Percentiles rank a stretch among this genome's conserved stretches.
phyloP scores from a whole-genome alignment of 139 green algal genomes.

The Coelastrella sp. region DNA sequence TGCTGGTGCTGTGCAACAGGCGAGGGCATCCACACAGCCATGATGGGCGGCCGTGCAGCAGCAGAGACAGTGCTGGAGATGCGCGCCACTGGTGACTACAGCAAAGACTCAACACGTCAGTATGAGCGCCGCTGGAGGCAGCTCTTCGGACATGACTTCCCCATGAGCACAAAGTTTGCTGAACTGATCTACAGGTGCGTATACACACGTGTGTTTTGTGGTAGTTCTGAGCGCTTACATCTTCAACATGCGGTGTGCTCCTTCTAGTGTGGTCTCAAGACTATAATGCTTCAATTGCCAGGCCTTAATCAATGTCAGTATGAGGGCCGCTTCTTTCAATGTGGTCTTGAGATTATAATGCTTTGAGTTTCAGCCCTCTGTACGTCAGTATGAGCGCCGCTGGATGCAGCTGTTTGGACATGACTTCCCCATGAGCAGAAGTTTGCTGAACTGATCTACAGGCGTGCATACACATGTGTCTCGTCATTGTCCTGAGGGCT shows the following conservation, averaged over 20 bases:
- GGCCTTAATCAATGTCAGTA: too few species aligned
- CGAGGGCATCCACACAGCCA: slow-evolving; percentile 95
- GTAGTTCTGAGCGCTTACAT: too few species aligned
- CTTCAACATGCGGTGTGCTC: too few species aligned
- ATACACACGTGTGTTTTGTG: background rate
- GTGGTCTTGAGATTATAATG: too few species aligned
- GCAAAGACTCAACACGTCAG: slow-evolving; percentile 58
- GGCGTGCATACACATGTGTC: slow-evolving; percentile 6
- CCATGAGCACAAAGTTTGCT: slow-evolving; percentile 65
- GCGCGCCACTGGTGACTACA: slow-evolving; percentile 83
- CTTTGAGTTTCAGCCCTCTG: slow-evolving; percentile 52
- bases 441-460: slow-evolving; percentile 67
- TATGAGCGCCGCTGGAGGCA: slow-evolving; percentile 83
- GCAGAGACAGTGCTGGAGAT: slow-evolving; percentile 85
- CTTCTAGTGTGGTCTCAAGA: too few species aligned
- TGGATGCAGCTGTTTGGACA: slow-evolving; percentile 85
- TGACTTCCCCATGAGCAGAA: slow-evolving; percentile 83
- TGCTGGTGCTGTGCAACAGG: slow-evolving; percentile 42
- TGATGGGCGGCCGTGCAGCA: slow-evolving; percentile 93
- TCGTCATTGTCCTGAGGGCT: too few species aligned
- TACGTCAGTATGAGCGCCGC: slow-evolving; percentile 72
- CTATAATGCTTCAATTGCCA: too few species aligned
- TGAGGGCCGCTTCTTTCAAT: too few species aligned
- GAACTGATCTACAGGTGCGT: slow-evolving; percentile 63
- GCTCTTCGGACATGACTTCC: slow-evolving; percentile 91